These are phyloP conservation scores for Drosera capensis DNA, from an alignment of 148 eudicot genomes.

Conservation along the genomic window DNA sequence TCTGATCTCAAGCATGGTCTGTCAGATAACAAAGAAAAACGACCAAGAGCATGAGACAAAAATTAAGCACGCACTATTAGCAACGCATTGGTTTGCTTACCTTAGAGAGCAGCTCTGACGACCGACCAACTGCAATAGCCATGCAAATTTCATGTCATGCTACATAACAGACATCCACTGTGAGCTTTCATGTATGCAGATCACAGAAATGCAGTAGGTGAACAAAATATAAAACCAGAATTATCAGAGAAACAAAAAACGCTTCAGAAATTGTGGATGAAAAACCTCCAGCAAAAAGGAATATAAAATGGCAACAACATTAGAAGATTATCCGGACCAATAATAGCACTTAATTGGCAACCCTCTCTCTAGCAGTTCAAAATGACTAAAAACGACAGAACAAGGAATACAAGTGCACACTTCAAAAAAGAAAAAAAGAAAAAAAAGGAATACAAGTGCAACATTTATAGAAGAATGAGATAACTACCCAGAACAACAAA, in stretches of 20 bases:
- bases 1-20: conserved; percentile 49
- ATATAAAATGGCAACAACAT: no score
- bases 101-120: conserved; percentile 40
- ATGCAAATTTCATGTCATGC: background rate
- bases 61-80: background rate
- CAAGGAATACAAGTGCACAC: background rate
- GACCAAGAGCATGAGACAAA: conserved; percentile 4
- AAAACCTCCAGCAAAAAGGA: no score
- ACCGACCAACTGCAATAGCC: conserved; percentile 66
- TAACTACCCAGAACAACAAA: conserved; percentile 53
- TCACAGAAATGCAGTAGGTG: background rate
- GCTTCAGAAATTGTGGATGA: no score
- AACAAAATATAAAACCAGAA: background rate
- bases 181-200: no score
- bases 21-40: conserved; percentile 8
- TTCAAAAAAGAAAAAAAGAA: background rate
- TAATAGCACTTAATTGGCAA: no score
- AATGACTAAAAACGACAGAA: no score
- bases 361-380: no score
- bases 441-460: background rate
- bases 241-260: no score
- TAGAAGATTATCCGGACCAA: no score
- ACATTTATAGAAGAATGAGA: background rate
- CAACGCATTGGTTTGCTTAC: no score
- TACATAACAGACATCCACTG: background rate